Evolutionary conservation across 2,329 filamentous ascomycete genomes (phyloP), one percentile per base, ranked within the genome.

Genomic region (Sporothrix inflata): DNA sequence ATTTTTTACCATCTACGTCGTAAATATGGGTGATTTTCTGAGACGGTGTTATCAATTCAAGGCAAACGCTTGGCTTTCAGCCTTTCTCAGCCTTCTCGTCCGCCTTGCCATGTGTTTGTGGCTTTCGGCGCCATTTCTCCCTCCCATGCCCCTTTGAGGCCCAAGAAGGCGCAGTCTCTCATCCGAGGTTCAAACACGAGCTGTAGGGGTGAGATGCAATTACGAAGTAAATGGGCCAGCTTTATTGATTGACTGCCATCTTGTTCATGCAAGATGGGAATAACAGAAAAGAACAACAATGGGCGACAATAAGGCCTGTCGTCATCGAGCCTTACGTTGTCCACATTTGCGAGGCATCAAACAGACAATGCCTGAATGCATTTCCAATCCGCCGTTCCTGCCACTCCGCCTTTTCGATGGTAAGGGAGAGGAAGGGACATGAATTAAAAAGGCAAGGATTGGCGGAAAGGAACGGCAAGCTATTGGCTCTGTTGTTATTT

Each of bases 71-170:
- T 45, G 21, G 38, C 60, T 24, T 27, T 16, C 38, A 42, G 60
- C 6, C 38, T 57, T 47, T 55, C 51, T 65, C 60, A 65, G 60
- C 60, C 60, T 65, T 65, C 60, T 45, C 11, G 12, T 14, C 12
- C n/a, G 60, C 38, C 38, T 65, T 45, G 38, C 21, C 60, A 42
- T 16, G n/a, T 19, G 42, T 27, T 65, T 65, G 38, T 16, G 38
- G 34, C 60, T 65, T 65, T 11, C 40, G 60, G n/a, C 38, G 21
- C 34, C 53, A 19, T 34, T 57, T 57, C 27, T 19, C 16, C n/a
- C 34, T 6, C 34, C 30, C 34, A 27, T 57, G 27, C 30, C 8
- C 0, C 11, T 38, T 40, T 42, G 9, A 14, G 40, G 19, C 11
- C n/a, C 34, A 24, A 42, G n/a, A 38, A 14, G n/a, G 57, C 57